Conservation (phyloP, 2,329 filamentous ascomycete genomes). For the Pyrenochaeta sp. region DNA sequence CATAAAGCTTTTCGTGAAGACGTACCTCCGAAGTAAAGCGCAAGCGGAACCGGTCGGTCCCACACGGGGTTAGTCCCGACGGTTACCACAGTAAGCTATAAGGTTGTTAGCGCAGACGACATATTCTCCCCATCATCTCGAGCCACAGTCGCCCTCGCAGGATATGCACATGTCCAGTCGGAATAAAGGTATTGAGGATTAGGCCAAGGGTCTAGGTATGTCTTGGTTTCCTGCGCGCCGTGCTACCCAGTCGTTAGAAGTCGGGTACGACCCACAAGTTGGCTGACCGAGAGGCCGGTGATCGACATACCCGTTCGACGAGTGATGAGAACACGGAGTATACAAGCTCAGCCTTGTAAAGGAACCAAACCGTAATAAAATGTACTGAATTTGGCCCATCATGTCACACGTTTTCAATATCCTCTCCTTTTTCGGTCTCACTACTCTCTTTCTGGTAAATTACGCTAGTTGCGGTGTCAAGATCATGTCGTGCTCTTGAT, state of each 20-base stretch:
- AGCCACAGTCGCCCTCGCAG: not conserved
- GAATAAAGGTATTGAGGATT: not conserved
- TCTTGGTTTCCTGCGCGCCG: not conserved
- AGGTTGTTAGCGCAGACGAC: no score
- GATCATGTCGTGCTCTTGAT: not conserved
- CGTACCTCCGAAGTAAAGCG: not conserved
- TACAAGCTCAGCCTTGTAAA: not conserved
- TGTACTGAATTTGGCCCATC: not conserved
- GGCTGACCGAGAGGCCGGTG: conserved; percentile 10
- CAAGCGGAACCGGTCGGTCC: not conserved
- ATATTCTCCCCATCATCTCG: not conserved
- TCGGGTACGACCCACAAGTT: not conserved
- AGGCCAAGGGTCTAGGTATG: not conserved
- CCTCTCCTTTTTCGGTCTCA: not conserved
- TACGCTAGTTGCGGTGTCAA: not conserved
- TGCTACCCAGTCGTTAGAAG: not conserved
- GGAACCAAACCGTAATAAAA: not conserved
- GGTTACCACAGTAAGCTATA: no score
- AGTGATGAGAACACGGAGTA: not conserved
- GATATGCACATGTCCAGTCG: not conserved
- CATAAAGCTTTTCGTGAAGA: not conserved
- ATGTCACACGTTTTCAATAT: not conserved
- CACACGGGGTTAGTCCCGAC: no score
- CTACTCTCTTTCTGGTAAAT: not conserved
- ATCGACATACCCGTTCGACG: conserved; percentile 1